Conservation (phyloP, 176 grass and related monocot genomes). For the Triticum timopheevii region DNA sequence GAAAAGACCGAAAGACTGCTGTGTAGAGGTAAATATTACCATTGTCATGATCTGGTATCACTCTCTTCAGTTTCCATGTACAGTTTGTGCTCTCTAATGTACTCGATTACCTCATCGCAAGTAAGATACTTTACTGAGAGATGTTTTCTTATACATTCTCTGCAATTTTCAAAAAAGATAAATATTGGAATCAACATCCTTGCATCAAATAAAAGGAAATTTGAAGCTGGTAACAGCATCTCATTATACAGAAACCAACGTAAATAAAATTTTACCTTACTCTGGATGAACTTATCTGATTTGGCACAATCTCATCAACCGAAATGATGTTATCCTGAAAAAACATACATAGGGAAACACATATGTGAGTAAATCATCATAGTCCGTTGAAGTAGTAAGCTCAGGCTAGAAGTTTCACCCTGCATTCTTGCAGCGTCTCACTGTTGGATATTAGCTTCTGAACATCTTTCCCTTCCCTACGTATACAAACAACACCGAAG, state of each 20-base stretch:
- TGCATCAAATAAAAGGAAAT: not conserved
- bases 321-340: slow-evolving; percentile 74
- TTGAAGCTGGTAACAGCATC: not conserved
- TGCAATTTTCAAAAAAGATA: slow-evolving; percentile 13
- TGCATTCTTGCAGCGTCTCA: slow-evolving; percentile 54
- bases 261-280: slow-evolving; percentile 51
- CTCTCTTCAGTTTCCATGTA: slow-evolving; percentile 25
- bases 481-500: slow-evolving; percentile 71
- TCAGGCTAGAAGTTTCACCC: slow-evolving; percentile 36
- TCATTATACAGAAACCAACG: not conserved
- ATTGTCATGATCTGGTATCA: slow-evolving; percentile 14
- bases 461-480: slow-evolving; percentile 71
- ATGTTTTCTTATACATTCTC: slow-evolving; percentile 54
- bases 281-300: slow-evolving; percentile 95
- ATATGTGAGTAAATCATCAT: not conserved
- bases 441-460: slow-evolving; percentile 57
- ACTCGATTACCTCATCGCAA: slow-evolving; percentile 76
- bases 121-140: slow-evolving; percentile 79
- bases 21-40: not conserved
- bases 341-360: not conserved
- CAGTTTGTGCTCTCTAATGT: slow-evolving; percentile 66
- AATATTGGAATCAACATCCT: not conserved
- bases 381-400: not conserved
- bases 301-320: slow-evolving; percentile 80
- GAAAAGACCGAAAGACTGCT: not conserved